phyloP scores from a whole-genome alignment of 139 green algal species.

The Zygnema circumcarinatum region DNA sequence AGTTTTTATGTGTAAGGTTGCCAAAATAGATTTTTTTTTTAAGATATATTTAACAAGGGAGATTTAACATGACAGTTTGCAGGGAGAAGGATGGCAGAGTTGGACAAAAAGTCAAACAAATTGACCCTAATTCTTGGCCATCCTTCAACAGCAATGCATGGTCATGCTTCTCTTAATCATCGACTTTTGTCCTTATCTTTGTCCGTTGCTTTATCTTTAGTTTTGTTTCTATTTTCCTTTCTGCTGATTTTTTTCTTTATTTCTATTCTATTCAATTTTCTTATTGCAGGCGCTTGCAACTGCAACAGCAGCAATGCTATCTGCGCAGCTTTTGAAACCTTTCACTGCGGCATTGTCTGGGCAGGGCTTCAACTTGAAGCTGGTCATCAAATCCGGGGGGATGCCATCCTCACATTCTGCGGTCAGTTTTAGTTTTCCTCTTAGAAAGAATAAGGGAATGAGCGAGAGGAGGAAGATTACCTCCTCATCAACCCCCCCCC shows the following conservation, averaged over 20 bases:
- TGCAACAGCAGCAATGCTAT: slow-evolving; percentile 18
- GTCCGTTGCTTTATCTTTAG: neutral
- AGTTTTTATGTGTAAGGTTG: neutral
- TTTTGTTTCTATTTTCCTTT: neutral
- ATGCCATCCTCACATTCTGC: slow-evolving; percentile 59
- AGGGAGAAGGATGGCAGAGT: neutral
- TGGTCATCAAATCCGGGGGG: slow-evolving; percentile 56
- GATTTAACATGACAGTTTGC: neutral
- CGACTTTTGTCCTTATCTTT: neutral
- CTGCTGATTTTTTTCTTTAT: neutral
- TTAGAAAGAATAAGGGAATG: too few species aligned
- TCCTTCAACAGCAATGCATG: neutral
- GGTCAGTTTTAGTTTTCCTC: slow-evolving; percentile 46
- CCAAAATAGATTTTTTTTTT: neutral
- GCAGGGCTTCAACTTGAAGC: slow-evolving; percentile 53
- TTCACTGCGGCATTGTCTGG: slow-evolving; percentile 40
- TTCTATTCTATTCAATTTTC: neutral
- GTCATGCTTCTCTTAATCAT: neutral
- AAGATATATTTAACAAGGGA: neutral
- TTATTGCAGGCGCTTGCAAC: slow-evolving; percentile 27
- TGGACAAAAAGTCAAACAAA: neutral
- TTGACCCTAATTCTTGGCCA: neutral
- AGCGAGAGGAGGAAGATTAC: too few species aligned
- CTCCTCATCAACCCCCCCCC: too few species aligned
- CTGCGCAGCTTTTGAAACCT: slow-evolving; percentile 48